These are phyloP conservation scores for Chrysochromulina parva DNA, from an alignment of 78 protist genomes.

Conservation along the genomic window DNA sequence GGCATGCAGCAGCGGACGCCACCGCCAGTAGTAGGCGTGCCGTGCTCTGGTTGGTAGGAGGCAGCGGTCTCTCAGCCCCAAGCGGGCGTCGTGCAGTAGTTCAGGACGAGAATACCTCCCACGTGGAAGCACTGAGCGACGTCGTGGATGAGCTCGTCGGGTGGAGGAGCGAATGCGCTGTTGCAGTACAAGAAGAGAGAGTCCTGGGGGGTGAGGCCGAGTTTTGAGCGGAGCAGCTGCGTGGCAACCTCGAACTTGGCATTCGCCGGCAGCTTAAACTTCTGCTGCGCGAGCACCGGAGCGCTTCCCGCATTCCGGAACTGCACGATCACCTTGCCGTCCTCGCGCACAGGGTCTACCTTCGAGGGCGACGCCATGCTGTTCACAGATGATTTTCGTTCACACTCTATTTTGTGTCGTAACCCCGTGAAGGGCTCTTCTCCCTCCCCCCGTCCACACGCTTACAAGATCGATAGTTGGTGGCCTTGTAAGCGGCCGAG, in stretches of 20 bases:
- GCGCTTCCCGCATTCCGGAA: not conserved
- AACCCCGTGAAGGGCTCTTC: too few relatives aligned
- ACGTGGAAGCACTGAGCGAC: not conserved
- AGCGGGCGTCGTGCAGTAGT: not conserved
- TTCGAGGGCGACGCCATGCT: too few relatives aligned
- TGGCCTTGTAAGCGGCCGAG: too few relatives aligned
- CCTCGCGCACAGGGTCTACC: too few relatives aligned
- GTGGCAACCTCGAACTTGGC: not conserved
- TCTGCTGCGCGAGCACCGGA: not conserved
- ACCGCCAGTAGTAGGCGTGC: too few relatives aligned
- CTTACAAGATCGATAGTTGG: too few relatives aligned
- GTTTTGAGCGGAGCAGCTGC: not conserved
- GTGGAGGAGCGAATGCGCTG: not conserved
- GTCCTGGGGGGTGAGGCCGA: not conserved
- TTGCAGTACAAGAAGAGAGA: not conserved
- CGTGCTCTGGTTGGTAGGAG: too few relatives aligned
- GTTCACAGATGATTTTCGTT: too few relatives aligned
- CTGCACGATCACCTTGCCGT: not conserved
- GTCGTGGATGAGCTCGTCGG: not conserved
- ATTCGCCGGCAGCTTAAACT: not conserved
- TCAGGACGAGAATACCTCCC: not conserved
- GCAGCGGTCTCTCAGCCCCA: not conserved
- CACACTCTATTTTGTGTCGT: too few relatives aligned
- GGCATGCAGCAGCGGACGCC: too few relatives aligned
- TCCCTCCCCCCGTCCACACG: too few relatives aligned